These are phyloP conservation scores for Fraxinus sp. DNA, from an alignment of 305 asterid genomes.

Conservation along the genomic window DNA sequence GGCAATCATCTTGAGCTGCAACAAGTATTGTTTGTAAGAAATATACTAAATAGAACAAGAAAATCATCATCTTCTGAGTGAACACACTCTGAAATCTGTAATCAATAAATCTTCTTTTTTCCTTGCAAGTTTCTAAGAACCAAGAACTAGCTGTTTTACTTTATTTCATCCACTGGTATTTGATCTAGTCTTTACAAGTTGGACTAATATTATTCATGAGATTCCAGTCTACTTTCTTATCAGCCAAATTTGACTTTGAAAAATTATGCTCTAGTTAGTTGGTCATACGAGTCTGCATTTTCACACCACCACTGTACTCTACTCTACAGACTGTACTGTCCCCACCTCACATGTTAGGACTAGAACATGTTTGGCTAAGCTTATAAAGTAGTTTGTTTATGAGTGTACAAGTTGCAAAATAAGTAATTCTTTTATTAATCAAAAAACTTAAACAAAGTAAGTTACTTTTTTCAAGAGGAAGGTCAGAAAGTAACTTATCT, in stretches of 20 bases:
- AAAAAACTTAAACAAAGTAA: background rate
- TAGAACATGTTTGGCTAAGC: background rate
- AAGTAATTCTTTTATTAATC: background rate
- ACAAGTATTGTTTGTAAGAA: conserved; percentile 18
- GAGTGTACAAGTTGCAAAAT: background rate
- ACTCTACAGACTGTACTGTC: background rate
- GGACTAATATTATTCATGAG: background rate
- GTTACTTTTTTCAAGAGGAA: background rate
- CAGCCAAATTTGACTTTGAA: background rate
- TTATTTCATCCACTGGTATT: background rate
- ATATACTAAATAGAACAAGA: conserved; percentile 17
- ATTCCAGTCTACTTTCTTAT: background rate
- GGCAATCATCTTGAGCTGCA: conserved; percentile 36
- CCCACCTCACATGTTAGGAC: background rate
- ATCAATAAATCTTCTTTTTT: background rate
- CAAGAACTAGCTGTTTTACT: background rate
- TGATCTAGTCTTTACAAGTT: background rate
- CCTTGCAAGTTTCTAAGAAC: background rate
- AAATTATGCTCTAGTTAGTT: background rate
- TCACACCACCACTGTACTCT: background rate
- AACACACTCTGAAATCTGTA: background rate
- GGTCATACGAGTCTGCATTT: background rate
- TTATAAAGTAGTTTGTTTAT: background rate
- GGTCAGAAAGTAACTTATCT: background rate
- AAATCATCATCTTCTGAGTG: conserved; percentile 15